phyloP scores from a whole-genome alignment of 1,284 basidiomycete genomes.

The Meripilus lineatus region DNA sequence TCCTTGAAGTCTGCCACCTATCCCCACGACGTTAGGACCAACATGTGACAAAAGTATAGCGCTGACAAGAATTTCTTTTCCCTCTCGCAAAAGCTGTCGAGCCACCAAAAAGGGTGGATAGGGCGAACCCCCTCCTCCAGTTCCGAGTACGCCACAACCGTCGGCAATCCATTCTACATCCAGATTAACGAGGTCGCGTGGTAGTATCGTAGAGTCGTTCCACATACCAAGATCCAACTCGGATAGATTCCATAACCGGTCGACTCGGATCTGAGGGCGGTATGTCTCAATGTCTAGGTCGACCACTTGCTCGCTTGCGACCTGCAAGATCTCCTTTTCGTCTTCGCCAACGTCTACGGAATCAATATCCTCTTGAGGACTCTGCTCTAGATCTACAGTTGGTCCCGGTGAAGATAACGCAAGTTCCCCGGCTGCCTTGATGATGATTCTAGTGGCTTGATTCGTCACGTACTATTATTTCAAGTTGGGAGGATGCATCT shows the following conservation, averaged over 20 bases:
- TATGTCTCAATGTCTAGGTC: conserved; percentile 26
- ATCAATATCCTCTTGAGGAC: conserved; percentile 3
- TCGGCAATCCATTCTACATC: conserved; percentile 44
- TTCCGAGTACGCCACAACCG: conserved; percentile 49
- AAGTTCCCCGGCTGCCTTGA: conserved; percentile 42
- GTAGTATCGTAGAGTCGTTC: too few relatives aligned
- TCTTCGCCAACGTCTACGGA: conserved; percentile 8
- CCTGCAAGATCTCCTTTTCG: not conserved
- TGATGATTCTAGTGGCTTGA: conserved; percentile 44
- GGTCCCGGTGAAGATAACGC: conserved; percentile 7
- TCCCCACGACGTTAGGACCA: not conserved
- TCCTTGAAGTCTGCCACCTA: conserved; percentile 26
- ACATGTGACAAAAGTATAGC: not conserved
- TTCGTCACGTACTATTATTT: conserved; percentile 47
- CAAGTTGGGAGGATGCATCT: too few relatives aligned
- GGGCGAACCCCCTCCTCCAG: conserved; percentile 49
- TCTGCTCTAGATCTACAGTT: conserved; percentile 10
- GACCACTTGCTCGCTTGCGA: not conserved
- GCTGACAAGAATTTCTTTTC: conserved; percentile 36
- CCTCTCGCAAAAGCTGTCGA: conserved; percentile 43
- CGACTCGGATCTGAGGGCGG: conserved; percentile 23
- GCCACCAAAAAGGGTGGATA: conserved; percentile 43
- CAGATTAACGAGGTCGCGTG: too few relatives aligned
- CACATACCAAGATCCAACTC: conserved; percentile 30
- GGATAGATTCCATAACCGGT: conserved; percentile 29